Percentiles rank a stretch among this genome's conserved stretches.
phyloP scores from a whole-genome alignment of 768 basidiomycete species.

The Mycena pura region DNA sequence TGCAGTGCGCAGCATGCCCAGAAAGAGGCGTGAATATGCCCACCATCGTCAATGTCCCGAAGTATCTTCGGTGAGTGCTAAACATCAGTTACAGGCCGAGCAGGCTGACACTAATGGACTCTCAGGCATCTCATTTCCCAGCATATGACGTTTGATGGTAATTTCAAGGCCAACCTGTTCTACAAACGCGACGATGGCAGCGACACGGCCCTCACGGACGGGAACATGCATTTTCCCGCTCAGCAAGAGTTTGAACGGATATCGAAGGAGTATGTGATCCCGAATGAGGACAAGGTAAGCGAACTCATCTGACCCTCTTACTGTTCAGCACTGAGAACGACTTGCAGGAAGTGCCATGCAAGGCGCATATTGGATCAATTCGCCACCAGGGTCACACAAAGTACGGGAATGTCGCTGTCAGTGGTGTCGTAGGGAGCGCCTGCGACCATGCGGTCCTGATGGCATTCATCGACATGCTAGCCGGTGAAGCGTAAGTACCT shows the following conservation, averaged over 20 bases:
- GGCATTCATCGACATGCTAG: conserved; percentile 4
- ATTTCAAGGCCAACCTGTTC: background rate
- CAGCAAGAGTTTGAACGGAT: background rate
- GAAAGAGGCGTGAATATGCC: background rate
- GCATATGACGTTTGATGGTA: too few relatives aligned
- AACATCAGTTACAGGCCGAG: background rate
- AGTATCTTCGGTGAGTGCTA: background rate
- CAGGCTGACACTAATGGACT: background rate
- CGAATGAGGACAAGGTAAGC: background rate
- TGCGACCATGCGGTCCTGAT: conserved; percentile 6
- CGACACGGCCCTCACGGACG: too few relatives aligned
- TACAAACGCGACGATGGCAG: background rate
- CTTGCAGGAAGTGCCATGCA: background rate
- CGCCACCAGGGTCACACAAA: background rate
- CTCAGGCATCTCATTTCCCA: background rate
- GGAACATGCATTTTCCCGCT: background rate
- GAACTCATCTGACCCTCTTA: background rate
- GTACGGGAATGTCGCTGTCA: conserved; percentile 4
- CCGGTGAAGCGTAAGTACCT: conserved; percentile 3
- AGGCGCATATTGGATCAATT: background rate
- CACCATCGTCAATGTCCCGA: background rate
- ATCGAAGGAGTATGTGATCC: background rate
- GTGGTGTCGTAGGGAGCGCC: background rate
- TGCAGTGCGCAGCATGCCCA: background rate
- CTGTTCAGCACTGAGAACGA: background rate